Percentiles rank a stretch among this genome's conserved stretches.
phyloP scores from a whole-genome alignment of 2,329 filamentous ascomycete species.

The Cytospora piceae region DNA sequence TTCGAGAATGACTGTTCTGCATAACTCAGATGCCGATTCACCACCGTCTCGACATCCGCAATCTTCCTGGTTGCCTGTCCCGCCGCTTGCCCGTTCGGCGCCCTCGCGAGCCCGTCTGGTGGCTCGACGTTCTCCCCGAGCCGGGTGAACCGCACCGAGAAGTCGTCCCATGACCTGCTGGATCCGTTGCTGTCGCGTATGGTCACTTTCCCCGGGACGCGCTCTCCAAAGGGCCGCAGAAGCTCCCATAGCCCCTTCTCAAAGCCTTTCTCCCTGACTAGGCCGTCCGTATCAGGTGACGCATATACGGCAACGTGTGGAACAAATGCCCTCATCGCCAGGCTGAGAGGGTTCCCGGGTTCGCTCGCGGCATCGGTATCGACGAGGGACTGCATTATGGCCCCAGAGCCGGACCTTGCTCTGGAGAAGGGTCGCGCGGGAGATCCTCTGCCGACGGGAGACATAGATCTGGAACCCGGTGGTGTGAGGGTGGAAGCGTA shows the following conservation, averaged over 20 bases:
- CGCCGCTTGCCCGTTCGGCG: constrained; percentile 39
- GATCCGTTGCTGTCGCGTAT: constrained; percentile 88
- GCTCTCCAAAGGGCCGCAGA: constrained; percentile 88
- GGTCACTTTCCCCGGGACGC: constrained; percentile 82
- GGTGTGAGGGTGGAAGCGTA: constrained; percentile 71
- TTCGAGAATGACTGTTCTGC: constrained; percentile 64
- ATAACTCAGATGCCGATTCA: constrained; percentile 77
- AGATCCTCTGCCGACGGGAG: constrained; percentile 64
- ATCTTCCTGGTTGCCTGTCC: constrained; percentile 52
- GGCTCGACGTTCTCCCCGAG: constrained; percentile 64
- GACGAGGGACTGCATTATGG: constrained; percentile 48
- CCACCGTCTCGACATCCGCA: constrained; percentile 75
- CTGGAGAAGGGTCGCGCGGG: constrained; percentile 60
- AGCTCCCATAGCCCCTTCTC: constrained; percentile 80
- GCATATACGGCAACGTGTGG: constrained; percentile 86
- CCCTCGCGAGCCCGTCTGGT: constrained; percentile 42
- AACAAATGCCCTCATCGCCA: constrained; percentile 84
- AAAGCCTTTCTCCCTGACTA: constrained; percentile 85
- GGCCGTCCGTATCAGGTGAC: constrained; percentile 81
- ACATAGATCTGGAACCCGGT: constrained; percentile 68
- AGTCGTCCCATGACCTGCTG: constrained; percentile 85
- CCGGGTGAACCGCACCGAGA: constrained; percentile 81
- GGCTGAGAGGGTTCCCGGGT: constrained; percentile 59
- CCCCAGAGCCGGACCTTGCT: constrained; percentile 58
- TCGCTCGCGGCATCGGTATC: constrained; percentile 48